Conservation (phyloP, 2,329 filamentous ascomycete species). For the Fusarium graminum region DNA sequence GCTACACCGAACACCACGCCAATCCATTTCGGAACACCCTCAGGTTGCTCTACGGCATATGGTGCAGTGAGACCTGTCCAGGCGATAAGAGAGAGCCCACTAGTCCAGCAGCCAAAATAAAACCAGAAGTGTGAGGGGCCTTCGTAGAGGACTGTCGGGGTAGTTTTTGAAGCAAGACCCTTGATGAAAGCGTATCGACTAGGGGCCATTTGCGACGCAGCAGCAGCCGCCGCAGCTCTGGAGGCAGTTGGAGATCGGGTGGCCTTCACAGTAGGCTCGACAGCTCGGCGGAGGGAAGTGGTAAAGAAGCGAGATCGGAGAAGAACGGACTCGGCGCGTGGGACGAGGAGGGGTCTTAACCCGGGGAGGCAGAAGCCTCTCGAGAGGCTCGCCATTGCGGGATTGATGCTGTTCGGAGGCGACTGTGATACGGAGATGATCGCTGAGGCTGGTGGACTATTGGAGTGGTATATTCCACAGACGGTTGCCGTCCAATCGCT, state of each 20-base stretch:
- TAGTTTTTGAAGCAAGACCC: constrained; percentile 67
- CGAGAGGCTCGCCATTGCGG: constrained; percentile 51
- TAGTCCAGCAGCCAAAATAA: constrained; percentile 69
- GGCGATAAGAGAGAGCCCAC: constrained; percentile 59
- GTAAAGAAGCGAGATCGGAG: constrained; percentile 50
- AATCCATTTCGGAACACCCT: constrained; percentile 68
- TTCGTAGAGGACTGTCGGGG: constrained; percentile 72
- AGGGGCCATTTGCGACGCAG: constrained; percentile 39
- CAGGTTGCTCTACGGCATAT: constrained; percentile 55
- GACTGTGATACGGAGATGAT: background rate
- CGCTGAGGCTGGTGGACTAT: background rate
- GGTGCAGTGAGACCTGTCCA: constrained; percentile 56
- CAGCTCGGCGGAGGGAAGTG: constrained; percentile 47
- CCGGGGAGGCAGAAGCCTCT: constrained; percentile 51
- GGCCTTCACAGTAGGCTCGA: constrained; percentile 36
- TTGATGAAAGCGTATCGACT: constrained; percentile 63
- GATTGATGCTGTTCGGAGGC: background rate
- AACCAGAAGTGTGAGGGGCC: constrained; percentile 74
- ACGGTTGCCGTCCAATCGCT: constrained; percentile 19
- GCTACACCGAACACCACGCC: constrained; percentile 68
- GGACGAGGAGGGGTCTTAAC: constrained; percentile 43
- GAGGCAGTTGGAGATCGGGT: constrained; percentile 26
- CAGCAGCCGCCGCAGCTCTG: constrained; percentile 25
- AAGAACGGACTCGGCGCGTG: constrained; percentile 42
- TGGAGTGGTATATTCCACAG: constrained; percentile 14